These are phyloP conservation scores for Adiantum capillusveneris DNA, from an alignment of 75 land plant genomes.

Conservation along the genomic window DNA sequence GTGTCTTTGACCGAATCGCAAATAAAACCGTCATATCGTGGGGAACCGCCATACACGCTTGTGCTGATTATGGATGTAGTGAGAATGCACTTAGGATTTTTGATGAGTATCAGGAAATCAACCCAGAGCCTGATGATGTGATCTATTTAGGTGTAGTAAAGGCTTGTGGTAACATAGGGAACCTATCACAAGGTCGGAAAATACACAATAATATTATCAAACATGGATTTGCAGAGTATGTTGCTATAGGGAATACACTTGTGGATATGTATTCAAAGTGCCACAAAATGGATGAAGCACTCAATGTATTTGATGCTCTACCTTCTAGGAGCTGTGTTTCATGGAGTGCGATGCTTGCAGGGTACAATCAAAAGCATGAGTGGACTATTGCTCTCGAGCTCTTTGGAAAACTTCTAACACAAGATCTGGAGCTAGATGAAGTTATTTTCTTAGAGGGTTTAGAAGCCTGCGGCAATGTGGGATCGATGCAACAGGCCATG, in stretches of 20 bases:
- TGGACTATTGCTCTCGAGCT: background rate
- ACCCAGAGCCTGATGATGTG: conserved; percentile 36
- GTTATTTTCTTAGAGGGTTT: background rate
- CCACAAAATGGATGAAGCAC: background rate
- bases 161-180: conserved; percentile 6
- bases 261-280: conserved; percentile 22
- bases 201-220: conserved; percentile 8
- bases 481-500: background rate
- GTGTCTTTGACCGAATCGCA: conserved; percentile 31
- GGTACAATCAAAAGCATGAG: background rate
- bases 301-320: conserved; percentile 11
- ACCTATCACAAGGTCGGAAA: conserved; percentile 1
- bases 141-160: conserved; percentile 46
- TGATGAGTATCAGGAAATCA: conserved; percentile 22
- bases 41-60: conserved; percentile 51
- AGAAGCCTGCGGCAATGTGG: background rate
- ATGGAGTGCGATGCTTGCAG: conserved; percentile 24
- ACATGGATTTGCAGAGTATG: conserved; percentile 1
- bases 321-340: background rate
- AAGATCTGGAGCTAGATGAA: background rate
- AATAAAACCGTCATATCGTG: conserved; percentile 48
- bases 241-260: conserved; percentile 9
- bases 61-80: conserved; percentile 51
- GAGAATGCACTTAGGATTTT: conserved; percentile 38
- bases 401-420: background rate